Percentiles rank a stretch among this genome's conserved stretches.
phyloP scores from a whole-genome alignment of 2,329 filamentous ascomycete species.

The Chaetomiaceae sp. region DNA sequence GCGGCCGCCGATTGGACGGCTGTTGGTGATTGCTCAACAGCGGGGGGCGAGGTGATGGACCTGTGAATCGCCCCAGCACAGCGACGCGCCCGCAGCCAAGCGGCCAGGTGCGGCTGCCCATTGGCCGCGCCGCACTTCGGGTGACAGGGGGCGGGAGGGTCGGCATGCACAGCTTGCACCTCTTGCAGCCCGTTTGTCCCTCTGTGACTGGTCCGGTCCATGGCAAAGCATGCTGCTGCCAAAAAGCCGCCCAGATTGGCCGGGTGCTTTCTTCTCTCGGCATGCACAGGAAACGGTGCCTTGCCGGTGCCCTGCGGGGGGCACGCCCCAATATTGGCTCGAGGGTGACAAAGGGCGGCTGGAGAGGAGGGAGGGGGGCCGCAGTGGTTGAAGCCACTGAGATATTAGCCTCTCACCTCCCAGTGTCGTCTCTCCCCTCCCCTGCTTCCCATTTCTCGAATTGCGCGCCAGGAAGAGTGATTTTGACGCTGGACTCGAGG shows the following conservation, averaged over 20 bases:
- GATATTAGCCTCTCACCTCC: slow-evolving; percentile 25
- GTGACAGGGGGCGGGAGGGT: slow-evolving; percentile 24
- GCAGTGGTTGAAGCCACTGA: slow-evolving; percentile 13
- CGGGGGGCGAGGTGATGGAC: slow-evolving; percentile 19
- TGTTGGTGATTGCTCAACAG: slow-evolving; percentile 17
- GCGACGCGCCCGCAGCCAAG: slow-evolving; percentile 23
- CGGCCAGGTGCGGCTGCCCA: slow-evolving; percentile 17
- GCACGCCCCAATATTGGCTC: slow-evolving; percentile 19
- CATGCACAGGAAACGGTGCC: slow-evolving; percentile 11
- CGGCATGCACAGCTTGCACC: slow-evolving; percentile 22
- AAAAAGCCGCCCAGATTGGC: slow-evolving; percentile 24
- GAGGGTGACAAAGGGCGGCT: slow-evolving; percentile 26
- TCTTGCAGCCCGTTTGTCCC: slow-evolving; percentile 15
- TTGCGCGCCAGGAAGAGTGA: neutral
- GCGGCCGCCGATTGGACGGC: slow-evolving; percentile 15
- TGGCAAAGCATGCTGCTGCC: slow-evolving; percentile 11
- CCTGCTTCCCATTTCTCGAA: slow-evolving; percentile 8
- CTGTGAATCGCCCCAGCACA: slow-evolving; percentile 18
- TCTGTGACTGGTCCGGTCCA: slow-evolving; percentile 20
- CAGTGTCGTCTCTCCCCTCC: slow-evolving; percentile 9
- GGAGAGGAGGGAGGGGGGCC: slow-evolving; percentile 23
- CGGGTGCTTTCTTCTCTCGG: slow-evolving; percentile 9
- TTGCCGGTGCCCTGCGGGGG: slow-evolving; percentile 13
- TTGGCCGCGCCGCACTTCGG: slow-evolving; percentile 17
- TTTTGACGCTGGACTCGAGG: neutral